Percentiles rank a stretch among this genome's conserved stretches.
These are phyloP conservation scores for Cryptococcus sp. DNA, from an alignment of 1,284 basidiomycete genomes.

Conservation along the genomic window DNA sequence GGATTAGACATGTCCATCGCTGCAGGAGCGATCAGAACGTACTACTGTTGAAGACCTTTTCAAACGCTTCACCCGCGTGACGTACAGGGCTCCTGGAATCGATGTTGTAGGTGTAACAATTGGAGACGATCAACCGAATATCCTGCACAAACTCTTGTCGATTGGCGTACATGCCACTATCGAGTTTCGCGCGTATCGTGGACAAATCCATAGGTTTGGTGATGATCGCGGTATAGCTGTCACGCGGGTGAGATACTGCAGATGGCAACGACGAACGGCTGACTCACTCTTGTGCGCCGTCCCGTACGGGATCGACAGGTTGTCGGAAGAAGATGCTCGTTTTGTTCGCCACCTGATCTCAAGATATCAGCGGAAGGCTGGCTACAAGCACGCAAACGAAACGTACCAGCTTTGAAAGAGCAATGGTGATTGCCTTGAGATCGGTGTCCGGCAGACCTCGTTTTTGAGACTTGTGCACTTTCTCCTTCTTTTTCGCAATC, in stretches of 20 bases:
- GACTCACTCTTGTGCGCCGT: constrained; percentile 76
- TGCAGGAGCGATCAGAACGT: constrained; percentile 46
- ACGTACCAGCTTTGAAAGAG: constrained; percentile 72
- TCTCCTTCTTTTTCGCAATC: constrained; percentile 49
- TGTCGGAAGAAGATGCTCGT: constrained; percentile 63
- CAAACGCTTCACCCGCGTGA: constrained; percentile 73
- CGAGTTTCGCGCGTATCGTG: constrained; percentile 84
- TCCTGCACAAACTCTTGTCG: constrained; percentile 83
- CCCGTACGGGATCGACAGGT: constrained; percentile 87
- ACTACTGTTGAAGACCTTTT: constrained; percentile 83
- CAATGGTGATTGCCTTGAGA: constrained; percentile 74
- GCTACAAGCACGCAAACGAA: background rate
- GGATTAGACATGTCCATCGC: background rate
- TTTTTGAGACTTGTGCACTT: constrained; percentile 70
- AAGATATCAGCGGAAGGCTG: constrained; percentile 11
- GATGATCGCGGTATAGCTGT: constrained; percentile 85
- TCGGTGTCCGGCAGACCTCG: constrained; percentile 81
- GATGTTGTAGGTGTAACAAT: constrained; percentile 83
- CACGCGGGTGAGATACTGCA: background rate
- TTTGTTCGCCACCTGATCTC: constrained; percentile 29
- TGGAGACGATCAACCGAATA: constrained; percentile 82
- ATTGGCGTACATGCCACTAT: constrained; percentile 76
- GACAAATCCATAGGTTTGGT: constrained; percentile 93
- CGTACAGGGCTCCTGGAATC: constrained; percentile 69
- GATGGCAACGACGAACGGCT: background rate